phyloP scores from a whole-genome alignment of 1,139 yeast genomes.

The Protomyces macrosporus region DNA sequence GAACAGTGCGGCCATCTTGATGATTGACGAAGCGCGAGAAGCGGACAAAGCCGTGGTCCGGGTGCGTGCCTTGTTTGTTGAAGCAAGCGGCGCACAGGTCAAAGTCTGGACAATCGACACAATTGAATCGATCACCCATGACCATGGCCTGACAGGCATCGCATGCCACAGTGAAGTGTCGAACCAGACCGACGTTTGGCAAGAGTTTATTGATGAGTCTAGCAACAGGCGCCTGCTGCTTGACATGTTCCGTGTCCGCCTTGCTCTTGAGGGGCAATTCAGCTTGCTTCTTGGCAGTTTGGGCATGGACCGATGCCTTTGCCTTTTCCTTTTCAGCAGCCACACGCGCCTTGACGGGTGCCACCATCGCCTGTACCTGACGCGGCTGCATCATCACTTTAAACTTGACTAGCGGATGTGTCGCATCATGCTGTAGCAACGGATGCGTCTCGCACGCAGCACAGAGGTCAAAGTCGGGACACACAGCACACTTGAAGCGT shows the following conservation, averaged over 20 bases:
- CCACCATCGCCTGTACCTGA: no score
- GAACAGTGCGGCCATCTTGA: no score
- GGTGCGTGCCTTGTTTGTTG: constrained; percentile 1
- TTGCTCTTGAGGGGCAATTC: no score
- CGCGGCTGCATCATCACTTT: background rate
- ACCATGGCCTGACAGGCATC: constrained; percentile 29
- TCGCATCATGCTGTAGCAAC: constrained; percentile 31
- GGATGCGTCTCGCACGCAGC: constrained; percentile 43
- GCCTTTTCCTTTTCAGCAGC: no score
- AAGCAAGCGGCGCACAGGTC: constrained; percentile 47
- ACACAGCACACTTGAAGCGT: constrained; percentile 50
- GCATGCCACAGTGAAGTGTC: constrained; percentile 23
- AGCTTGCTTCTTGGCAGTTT: no score
- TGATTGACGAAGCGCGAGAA: constrained; percentile 5
- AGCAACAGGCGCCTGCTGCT: no score
- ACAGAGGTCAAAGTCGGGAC: constrained; percentile 52
- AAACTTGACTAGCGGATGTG: constrained; percentile 35
- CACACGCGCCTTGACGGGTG: no score
- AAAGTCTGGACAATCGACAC: constrained; percentile 46
- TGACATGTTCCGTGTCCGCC: no score
- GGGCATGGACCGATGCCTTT: no score
- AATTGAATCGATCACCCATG: constrained; percentile 45
- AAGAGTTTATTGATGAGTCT: no score
- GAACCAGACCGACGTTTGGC: background rate
- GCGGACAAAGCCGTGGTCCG: constrained; percentile 9